phyloP scores from a whole-genome alignment of 2,329 filamentous ascomycete genomes.

The Alternaria panax region DNA sequence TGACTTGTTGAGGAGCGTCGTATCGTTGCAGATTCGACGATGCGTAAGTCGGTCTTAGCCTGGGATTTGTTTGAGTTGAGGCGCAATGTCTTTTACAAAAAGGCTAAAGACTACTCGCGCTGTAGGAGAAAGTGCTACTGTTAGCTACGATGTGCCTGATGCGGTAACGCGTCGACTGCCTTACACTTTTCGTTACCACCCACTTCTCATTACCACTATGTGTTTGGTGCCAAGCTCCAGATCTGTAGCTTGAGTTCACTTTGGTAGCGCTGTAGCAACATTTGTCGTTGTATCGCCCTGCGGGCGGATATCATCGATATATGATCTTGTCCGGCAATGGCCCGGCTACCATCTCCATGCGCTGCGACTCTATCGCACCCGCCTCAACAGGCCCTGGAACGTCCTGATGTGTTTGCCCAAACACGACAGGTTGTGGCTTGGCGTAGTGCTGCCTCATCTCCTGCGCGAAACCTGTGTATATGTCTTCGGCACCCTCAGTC shows the following conservation, averaged over 20 bases:
- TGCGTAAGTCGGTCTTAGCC: not conserved
- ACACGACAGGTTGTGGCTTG: conserved; percentile 2
- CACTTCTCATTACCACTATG: not conserved
- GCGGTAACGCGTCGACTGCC: not conserved
- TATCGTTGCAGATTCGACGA: not conserved
- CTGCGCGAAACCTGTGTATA: conserved; percentile 8
- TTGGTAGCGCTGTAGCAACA: not conserved
- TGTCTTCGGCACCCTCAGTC: conserved; percentile 19
- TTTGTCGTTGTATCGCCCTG: not conserved
- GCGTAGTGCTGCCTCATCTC: conserved; percentile 7
- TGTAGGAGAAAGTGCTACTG: not conserved
- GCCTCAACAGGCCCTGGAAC: conserved; percentile 9
- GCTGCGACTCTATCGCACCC: conserved; percentile 24
- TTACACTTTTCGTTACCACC: not conserved
- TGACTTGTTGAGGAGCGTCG: not conserved
- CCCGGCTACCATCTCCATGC: conserved; percentile 7
- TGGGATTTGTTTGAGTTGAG: not conserved
- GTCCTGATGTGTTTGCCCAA: conserved; percentile 1
- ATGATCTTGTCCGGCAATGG: conserved; percentile 34
- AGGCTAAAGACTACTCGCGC: not conserved
- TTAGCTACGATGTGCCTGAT: not conserved
- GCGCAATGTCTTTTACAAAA: not conserved
- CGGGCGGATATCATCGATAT: conserved; percentile 23
- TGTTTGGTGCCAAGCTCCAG: not conserved
- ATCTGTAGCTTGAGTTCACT: not conserved